These are phyloP conservation scores for Cornus controversa DNA, from an alignment of 148 eudicot genomes.

Conservation along the genomic window DNA sequence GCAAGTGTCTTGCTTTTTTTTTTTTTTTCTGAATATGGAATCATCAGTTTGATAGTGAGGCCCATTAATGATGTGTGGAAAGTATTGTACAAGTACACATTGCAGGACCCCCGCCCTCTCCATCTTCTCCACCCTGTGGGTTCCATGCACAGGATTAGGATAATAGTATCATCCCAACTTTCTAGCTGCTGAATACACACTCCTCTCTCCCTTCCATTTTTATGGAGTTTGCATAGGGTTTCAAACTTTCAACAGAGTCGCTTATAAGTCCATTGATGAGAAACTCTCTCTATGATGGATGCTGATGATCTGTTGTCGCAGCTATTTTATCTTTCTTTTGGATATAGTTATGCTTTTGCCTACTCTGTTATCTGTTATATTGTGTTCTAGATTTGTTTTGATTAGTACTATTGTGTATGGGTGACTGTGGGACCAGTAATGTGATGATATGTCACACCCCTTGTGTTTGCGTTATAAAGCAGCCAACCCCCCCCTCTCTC, in stretches of 20 bases:
- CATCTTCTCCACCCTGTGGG: conserved; percentile 13
- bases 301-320: not conserved
- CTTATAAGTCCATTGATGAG: not conserved
- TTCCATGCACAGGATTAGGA: too few species aligned
- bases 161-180: too few species aligned
- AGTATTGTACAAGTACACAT: conserved; percentile 50
- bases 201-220: not conserved
- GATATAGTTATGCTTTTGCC: not conserved
- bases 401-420: too few species aligned
- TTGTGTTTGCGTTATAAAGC: not conserved
- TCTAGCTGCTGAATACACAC: too few species aligned
- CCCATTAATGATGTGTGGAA: conserved; percentile 39
- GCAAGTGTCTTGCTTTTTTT: conserved; percentile 24
- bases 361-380: not conserved
- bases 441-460: not conserved
- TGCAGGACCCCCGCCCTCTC: conserved; percentile 29
- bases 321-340: not conserved
- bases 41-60: conserved; percentile 41
- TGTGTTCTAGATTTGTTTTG: not conserved
- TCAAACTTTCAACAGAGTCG: not conserved
- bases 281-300: not conserved
- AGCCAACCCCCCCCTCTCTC: not conserved
- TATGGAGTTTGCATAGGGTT: too few species aligned
- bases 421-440: not conserved
- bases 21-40: conserved; percentile 20